A percentile compares a stretch with the other conserved stretches of the same genome.
These are phyloP conservation scores for Sporothrix luriei DNA, from an alignment of 2,329 filamentous ascomycete genomes.

Conservation along the genomic window DNA sequence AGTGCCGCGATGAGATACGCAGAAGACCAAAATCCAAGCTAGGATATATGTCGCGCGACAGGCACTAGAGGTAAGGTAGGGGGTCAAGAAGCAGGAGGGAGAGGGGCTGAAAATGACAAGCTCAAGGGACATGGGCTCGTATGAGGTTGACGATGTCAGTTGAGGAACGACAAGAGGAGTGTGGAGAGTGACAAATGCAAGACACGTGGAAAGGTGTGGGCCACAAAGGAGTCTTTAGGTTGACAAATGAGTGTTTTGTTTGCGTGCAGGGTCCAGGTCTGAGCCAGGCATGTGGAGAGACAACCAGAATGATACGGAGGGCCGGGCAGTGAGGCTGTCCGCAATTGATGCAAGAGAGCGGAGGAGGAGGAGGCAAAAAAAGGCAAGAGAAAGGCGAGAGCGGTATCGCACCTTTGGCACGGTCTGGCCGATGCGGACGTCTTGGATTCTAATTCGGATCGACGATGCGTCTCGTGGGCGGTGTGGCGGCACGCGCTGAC, in stretches of 20 bases:
- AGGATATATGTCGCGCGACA: conserved; percentile 22
- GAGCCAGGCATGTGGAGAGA: not conserved
- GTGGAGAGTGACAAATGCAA: conserved; percentile 12
- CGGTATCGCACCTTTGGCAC: conserved; percentile 22
- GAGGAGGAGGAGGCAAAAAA: not conserved
- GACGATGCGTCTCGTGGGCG: conserved; percentile 11
- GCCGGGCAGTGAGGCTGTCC: not conserved
- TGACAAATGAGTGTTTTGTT: conserved; percentile 15
- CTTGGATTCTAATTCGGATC: conserved; percentile 15
- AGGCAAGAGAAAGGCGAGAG: not conserved
- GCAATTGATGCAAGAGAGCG: not conserved
- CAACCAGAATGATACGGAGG: not conserved
- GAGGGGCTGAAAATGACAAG: not conserved
- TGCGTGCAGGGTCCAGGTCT: conserved; percentile 7
- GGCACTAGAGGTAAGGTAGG: conserved; percentile 11
- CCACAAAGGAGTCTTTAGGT: not conserved
- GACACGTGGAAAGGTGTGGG: conserved; percentile 23
- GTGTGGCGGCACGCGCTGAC: conserved; percentile 8
- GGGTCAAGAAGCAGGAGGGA: not conserved
- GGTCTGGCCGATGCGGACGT: not conserved
- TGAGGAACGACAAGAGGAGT: not conserved
- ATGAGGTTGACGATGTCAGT: conserved; percentile 1
- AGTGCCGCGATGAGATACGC: not conserved
- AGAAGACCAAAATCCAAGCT: not conserved
- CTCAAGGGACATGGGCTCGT: not conserved